Base-by-base conservation (phyloP, 306 rosid species). In the Carpinus viminea region DNA sequence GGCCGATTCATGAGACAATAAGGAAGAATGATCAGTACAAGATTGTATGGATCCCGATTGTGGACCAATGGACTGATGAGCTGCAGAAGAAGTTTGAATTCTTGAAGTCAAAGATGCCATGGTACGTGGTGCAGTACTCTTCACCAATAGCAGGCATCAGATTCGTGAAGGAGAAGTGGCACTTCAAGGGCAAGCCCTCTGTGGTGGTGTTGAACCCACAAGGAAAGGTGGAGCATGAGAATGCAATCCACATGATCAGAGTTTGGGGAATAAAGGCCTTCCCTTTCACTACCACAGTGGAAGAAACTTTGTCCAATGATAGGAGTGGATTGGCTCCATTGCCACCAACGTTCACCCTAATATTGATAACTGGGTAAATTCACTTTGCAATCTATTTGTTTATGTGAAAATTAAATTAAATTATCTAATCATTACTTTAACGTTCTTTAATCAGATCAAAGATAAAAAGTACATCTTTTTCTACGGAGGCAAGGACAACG, bases 11-110 rank as follows among this genome's bases (percentile, higher is more conserved):
- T 5, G 78, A 83, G 13, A 70, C 28, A 46, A 75, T 24, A 7
- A 86, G 77, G 75, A 77, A 3, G 18, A 65, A 83, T 2, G 71
- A 54, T 1, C 69, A 80, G 12, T 86, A 80, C 8, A 83, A 72
- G 62, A 83, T 86, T 65, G 78, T 86, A 56, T 86, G 89, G 89
- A 80, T 82, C 18, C 86, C 89, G 4, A 77, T 83, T 12, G 85
- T 86, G 4, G 84, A 68, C 15, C 55, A 59, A 4, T 76, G 83
- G 85, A 46, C 50, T 15, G 82, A 62, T 0, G 76, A 75, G 45
- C 41, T 51, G 43, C 26, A 18, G 7, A 36, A 61, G 59, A 78
- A 55, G 45, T 87, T 72, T 43, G 80, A 81, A 2, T 17, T 43
- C 0, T 1, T 76, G 45, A 71, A 74, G 7, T 17, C 55, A 7